Percentiles rank a stretch among this genome's conserved stretches.
Conservation (phyloP, 371 early-diverging fungal genomes). For the Rhizopus microsporus region DNA sequence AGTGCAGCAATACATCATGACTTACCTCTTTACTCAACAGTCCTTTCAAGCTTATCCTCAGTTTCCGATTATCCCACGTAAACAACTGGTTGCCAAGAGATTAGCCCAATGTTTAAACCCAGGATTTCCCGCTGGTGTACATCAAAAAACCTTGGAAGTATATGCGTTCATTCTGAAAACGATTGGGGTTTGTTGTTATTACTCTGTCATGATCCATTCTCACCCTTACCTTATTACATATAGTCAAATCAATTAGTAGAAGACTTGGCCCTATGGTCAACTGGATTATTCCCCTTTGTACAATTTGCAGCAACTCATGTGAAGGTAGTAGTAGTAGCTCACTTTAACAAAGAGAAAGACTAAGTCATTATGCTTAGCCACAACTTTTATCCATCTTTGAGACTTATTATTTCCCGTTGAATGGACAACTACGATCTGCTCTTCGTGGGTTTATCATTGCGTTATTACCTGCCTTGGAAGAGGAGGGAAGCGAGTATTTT, state of each 20-base stretch:
- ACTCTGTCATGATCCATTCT: not conserved
- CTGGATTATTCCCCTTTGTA: constrained; percentile 91
- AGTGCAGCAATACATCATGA: not conserved
- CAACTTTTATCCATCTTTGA: constrained; percentile 77
- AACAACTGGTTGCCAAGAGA: constrained; percentile 89
- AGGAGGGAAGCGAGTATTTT: constrained; percentile 88
- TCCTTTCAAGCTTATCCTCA: constrained; percentile 81
- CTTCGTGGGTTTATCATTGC: constrained; percentile 83
- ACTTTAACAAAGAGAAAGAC: not conserved
- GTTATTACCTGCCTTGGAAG: constrained; percentile 86
- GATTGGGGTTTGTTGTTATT: constrained; percentile 65
- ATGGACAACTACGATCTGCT: constrained; percentile 66
- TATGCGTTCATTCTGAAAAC: constrained; percentile 88
- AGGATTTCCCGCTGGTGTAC: constrained; percentile 98
- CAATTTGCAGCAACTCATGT: constrained; percentile 83
- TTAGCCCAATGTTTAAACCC: constrained; percentile 98
- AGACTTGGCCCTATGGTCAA: constrained; percentile 86
- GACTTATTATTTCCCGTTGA: constrained; percentile 74
- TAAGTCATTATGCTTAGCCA: constrained; percentile 51
- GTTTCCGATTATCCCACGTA: constrained; percentile 80
- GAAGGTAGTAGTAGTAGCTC: constrained; percentile 54
- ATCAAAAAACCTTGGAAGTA: constrained; percentile 93
- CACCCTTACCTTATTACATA: not conserved
- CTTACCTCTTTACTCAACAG: constrained; percentile 31
- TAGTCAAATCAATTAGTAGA: constrained; percentile 73